Evolutionary conservation across 2,329 filamentous ascomycete genomes (phyloP).

Genomic region (Metarhizium brunneum): DNA sequence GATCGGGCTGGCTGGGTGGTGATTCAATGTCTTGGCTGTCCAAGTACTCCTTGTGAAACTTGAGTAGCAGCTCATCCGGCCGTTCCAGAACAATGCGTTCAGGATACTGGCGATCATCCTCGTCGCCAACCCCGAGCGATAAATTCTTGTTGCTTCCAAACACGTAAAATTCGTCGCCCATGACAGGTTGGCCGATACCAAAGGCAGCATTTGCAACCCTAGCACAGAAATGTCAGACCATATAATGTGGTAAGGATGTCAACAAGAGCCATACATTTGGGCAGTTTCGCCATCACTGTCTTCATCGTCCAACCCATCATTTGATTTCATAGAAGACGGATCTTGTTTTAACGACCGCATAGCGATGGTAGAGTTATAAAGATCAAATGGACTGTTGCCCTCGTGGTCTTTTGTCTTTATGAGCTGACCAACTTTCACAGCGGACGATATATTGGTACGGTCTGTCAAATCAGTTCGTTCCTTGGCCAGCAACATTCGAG

Average conservation of each 20-base stretch:
- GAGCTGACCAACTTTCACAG: constrained; percentile 59
- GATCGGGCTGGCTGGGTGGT: constrained; percentile 17
- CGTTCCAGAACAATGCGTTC: constrained; percentile 71
- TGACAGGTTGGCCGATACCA: constrained; percentile 11
- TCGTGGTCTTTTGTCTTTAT: constrained; percentile 96
- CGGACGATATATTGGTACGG: constrained; percentile 45
- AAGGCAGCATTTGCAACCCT: constrained; percentile 13
- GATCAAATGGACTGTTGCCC: constrained; percentile 86
- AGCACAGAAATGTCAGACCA: not conserved
- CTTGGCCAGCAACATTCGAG: constrained; percentile 69
- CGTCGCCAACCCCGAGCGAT: constrained; percentile 86
- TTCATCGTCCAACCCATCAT: constrained; percentile 47
- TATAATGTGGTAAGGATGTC: not conserved
- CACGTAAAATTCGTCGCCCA: constrained; percentile 79
- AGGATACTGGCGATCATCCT: constrained; percentile 88
- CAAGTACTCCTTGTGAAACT: constrained; percentile 63
- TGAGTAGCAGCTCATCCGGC: constrained; percentile 65
- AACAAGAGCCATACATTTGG: constrained; percentile 18
- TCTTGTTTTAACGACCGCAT: constrained; percentile 54
- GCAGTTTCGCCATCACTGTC: constrained; percentile 26
- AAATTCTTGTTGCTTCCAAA: constrained; percentile 97
- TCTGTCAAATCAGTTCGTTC: constrained; percentile 58
- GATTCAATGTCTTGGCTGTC: constrained; percentile 31
- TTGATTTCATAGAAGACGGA: constrained; percentile 37
- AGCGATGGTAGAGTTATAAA: constrained; percentile 82